Evolutionary conservation across 83 land plant species (phyloP).

Genomic region (Isoetes engelmannii): DNA sequence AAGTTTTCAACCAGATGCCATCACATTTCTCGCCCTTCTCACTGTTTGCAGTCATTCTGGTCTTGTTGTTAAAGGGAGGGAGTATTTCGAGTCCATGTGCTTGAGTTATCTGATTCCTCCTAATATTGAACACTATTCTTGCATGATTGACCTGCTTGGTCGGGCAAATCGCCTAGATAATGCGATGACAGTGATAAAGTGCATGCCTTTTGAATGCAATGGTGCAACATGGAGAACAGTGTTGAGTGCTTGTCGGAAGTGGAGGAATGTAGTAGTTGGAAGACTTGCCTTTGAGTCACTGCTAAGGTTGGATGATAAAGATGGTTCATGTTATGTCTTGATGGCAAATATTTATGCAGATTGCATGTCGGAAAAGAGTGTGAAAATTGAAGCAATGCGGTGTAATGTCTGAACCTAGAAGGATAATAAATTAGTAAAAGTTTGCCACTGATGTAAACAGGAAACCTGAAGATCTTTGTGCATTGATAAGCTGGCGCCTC

Average conservation of each 20-base stretch:
- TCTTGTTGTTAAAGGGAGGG: neutral
- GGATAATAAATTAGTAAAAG: no score
- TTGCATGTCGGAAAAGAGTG: no score
- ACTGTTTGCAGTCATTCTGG: constrained; percentile 10
- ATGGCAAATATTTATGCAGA: neutral
- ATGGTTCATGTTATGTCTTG: neutral
- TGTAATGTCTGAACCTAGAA: no score
- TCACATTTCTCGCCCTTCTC: neutral
- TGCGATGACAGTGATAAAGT: neutral
- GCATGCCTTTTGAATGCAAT: neutral
- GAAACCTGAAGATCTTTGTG: no score
- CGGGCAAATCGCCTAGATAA: constrained; percentile 3
- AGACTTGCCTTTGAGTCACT: neutral
- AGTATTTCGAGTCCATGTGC: neutral
- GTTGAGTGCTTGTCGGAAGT: constrained; percentile 5
- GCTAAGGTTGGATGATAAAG: constrained; percentile 2
- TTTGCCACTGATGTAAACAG: no score
- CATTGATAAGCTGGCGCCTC: no score
- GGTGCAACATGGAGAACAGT: neutral
- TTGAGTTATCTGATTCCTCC: neutral
- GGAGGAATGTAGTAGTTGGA: constrained; percentile 5
- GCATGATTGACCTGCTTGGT: constrained; percentile 9
- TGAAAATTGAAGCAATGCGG: no score
- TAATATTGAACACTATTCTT: neutral
- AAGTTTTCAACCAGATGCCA: neutral